A percentile compares a stretch with the other conserved stretches of the same genome.
Conservation (phyloP, 2,329 filamentous ascomycete genomes). For the Didymella keratinophila region DNA sequence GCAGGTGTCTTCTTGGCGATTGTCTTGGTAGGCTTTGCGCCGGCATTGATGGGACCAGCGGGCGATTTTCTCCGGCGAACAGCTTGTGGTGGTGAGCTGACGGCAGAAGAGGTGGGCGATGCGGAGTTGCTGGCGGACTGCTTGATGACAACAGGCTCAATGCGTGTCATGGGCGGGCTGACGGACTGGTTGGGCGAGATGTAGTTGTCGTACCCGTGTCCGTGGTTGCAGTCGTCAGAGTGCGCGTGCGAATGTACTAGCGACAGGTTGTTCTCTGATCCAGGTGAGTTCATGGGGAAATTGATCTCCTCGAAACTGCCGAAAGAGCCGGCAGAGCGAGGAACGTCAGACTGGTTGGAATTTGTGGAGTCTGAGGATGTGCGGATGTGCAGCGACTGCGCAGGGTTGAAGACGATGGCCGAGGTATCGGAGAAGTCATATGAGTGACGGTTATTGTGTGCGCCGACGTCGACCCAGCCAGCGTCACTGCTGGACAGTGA, state of each 20-base stretch:
- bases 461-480: constrained; percentile 83
- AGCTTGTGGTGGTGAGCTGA: constrained; percentile 64
- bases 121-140: constrained; percentile 64
- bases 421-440: constrained; percentile 69
- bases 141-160: constrained; percentile 75
- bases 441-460: constrained; percentile 62
- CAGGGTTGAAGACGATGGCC: constrained; percentile 85
- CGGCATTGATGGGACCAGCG: constrained; percentile 30
- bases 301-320: constrained; percentile 81
- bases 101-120: constrained; percentile 64
- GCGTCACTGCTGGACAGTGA: constrained; percentile 87
- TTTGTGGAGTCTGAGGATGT: constrained; percentile 88
- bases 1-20: constrained; percentile 79
- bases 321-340: constrained; percentile 67
- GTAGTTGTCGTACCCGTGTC: constrained; percentile 48
- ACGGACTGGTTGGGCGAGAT: constrained; percentile 59
- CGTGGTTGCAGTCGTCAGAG: constrained; percentile 40
- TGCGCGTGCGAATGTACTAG: constrained; percentile 34
- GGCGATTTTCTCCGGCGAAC: constrained; percentile 74
- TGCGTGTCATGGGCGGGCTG: constrained; percentile 72
- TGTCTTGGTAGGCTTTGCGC: constrained; percentile 80
- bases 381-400: constrained; percentile 86
- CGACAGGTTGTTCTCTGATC: constrained; percentile 66
- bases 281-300: constrained; percentile 82
- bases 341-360: constrained; percentile 72